Evolutionary conservation across 208 protist species (phyloP).

Genomic region (Wallacemonas sp.): DNA sequence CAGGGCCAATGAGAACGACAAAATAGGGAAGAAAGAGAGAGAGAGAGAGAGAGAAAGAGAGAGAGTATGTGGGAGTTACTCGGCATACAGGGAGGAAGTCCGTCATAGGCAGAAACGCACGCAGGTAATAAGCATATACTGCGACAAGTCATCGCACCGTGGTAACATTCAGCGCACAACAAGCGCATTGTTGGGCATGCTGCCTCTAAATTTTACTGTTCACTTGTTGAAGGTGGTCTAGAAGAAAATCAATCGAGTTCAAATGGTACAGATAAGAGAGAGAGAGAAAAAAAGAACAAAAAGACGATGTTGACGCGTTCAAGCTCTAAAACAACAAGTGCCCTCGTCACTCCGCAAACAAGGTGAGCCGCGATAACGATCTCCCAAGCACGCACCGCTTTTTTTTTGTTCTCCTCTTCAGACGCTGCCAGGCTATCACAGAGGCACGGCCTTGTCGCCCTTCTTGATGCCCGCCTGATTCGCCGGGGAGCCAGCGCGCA

Average conservation of each 20-base stretch:
- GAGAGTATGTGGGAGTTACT: not conserved
- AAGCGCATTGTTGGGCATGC: too few species aligned
- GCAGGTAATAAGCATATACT: too few species aligned
- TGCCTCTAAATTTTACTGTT: too few species aligned
- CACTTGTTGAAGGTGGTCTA: too few species aligned
- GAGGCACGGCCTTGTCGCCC: not conserved
- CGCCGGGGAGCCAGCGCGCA: not conserved
- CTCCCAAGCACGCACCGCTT: too few species aligned
- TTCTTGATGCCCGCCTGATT: constrained; percentile 2
- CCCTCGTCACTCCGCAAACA: too few species aligned
- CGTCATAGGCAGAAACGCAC: not conserved
- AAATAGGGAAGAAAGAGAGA: not conserved
- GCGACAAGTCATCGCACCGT: too few species aligned
- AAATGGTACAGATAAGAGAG: not conserved
- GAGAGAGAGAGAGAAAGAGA: not conserved
- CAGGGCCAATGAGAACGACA: not conserved
- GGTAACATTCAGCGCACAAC: too few species aligned
- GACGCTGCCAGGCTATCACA: not conserved
- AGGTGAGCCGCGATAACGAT: too few species aligned
- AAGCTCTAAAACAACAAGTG: too few species aligned
- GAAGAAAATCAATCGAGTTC: not conserved
- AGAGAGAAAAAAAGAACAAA: not conserved
- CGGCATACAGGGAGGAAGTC: not conserved
- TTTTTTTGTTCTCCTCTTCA: too few species aligned
- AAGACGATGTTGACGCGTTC: too few species aligned